Base-by-base conservation (phyloP, 2,329 filamentous ascomycete species). In the Colletotrichum eremochloae region DNA sequence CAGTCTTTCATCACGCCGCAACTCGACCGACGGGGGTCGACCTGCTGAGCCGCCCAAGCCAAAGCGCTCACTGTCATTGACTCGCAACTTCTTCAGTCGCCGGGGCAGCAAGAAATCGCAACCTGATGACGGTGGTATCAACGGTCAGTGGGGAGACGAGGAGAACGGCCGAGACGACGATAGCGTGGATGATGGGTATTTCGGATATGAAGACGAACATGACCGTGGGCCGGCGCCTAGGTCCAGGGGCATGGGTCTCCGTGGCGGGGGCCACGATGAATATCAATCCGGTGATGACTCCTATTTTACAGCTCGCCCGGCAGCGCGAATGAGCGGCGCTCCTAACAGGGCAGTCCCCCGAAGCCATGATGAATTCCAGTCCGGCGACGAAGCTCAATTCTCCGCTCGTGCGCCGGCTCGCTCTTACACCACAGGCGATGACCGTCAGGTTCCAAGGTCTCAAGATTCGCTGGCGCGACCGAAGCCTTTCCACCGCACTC, bases 401-500 rank as follows among this genome's bases (percentile, higher is more conserved):
- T 63, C 62, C 14, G 68, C 71, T 48, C 67, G 62, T n/a, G 58
- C 71, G 29, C 57, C 71, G 36, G 50, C 68, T 42, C 67, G 67
- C 5, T 65, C 72, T 7, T 78, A 82, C 44, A 80, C 80, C 3
- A 68, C 80, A 64, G 78, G 76, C 20, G 75, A 76, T 58, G 77
- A 57, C 68, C 77, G 8, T 24, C 61, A 74, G 63, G 56, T 68
- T 31, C 74, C 76, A 58, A 68, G 60, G 50, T 65, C 63, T 31
- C 52, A 70, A 18, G 68, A 61, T 8, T 46, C 52, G 50, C 73
- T 72, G 44, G 63, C 67, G 29, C 71, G 66, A 48, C 65, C 68
- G 15, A 80, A 75, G 61, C 82, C 85, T 0, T 93, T 94, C 80
- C 89, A 91, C 75, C 90, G 93, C 53, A 91, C 90, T 6, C 92